Base-by-base conservation (phyloP, 768 basidiomycete genomes). In the Artomyces pyxidatus region DNA sequence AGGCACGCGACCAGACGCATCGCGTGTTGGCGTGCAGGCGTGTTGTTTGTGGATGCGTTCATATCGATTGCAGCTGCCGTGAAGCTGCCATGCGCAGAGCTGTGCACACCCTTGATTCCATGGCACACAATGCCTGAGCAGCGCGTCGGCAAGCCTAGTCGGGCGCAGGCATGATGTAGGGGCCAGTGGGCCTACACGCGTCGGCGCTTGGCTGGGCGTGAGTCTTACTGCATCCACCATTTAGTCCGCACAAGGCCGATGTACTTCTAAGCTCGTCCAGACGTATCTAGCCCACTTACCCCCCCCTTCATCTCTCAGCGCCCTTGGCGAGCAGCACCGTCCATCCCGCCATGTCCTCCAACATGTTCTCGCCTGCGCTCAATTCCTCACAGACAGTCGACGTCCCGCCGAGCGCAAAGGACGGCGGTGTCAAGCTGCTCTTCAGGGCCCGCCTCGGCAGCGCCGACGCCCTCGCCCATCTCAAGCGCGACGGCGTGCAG, bases 321-420 rank as follows among this genome's bases (percentile, higher is more conserved):
- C 37, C 37, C 38, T 27, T 17, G 16, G 22, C 38, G 14, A 23
- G 23, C n/a, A n/a, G 9, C 12, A n/a, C 23, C 23, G 19, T 45
- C 25, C n/a, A 14, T 26, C 43, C 35, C 38, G 26, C 26, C 40
- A 23, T 46, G 10, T 12, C 45, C 25, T 30, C n/a, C 11, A 22
- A 39, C 48, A 48, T 53, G 48, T 58, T 58, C 49, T 50, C 38
- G 22, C 57, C 57, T 3, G 46, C 57, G 14, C 51, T 58, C 10
- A 52, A 51, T 44, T 49, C 55, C n/a, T 48, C 51, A 12, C 41
- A 48, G 48, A 23, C 49, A 16, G 47, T 56, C 17, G 51, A 54
- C 11, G 26, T 52, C 38, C 55, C 54, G 11, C 30, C 55, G n/a
- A 42, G 40, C 45, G 38, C 37, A 7, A 30, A 37, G 17, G 43